Percentiles rank a stretch among this genome's conserved stretches.
Evolutionary conservation across 371 early-diverging fungal genomes (phyloP).

Genomic region (Ordospora pajunii): DNA sequence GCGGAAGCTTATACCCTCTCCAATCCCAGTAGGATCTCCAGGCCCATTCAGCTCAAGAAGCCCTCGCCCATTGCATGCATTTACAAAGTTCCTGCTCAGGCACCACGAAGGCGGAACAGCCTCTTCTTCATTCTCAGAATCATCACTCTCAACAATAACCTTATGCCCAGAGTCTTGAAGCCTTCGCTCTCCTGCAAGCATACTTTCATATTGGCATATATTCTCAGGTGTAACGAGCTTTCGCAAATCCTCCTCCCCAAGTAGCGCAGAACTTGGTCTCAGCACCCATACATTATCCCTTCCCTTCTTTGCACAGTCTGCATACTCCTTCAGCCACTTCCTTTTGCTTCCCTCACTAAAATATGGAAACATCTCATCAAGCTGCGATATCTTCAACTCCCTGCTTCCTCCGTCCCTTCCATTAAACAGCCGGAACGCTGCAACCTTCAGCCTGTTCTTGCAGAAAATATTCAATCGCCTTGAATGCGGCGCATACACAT

Average conservation of each 20-base stretch:
- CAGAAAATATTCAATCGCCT: slow-evolving; percentile 80
- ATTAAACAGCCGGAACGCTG: slow-evolving; percentile 63
- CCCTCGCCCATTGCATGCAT: slow-evolving; percentile 63
- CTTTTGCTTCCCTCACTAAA: slow-evolving; percentile 61
- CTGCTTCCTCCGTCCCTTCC: slow-evolving; percentile 36
- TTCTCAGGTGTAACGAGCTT: slow-evolving; percentile 93
- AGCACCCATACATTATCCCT: slow-evolving; percentile 82
- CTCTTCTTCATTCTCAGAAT: slow-evolving; percentile 69
- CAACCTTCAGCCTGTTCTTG: slow-evolving; percentile 78
- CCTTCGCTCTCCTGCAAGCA: slow-evolving; percentile 83
- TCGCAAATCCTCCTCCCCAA: slow-evolving; percentile 79
- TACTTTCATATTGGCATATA: slow-evolving; percentile 87
- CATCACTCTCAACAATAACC: slow-evolving; percentile 61
- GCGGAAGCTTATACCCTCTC: slow-evolving; percentile 93
- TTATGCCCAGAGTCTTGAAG: slow-evolving; percentile 80
- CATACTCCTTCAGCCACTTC: slow-evolving; percentile 74
- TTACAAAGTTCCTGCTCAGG: slow-evolving; percentile 79
- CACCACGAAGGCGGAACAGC: slow-evolving; percentile 90
- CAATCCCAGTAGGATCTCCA: slow-evolving; percentile 76
- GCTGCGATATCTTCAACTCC: slow-evolving; percentile 48
- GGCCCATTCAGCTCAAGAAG: slow-evolving; percentile 59
- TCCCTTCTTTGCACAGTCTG: slow-evolving; percentile 78
- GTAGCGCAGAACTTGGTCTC: slow-evolving; percentile 70
- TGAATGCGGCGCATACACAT: slow-evolving; percentile 90
- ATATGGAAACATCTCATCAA: slow-evolving; percentile 59